Percentiles rank a stretch among this genome's conserved stretches.
Conservation (phyloP, 495 filamentous ascomycete genomes). For the Aspergillus haitiensis region DNA sequence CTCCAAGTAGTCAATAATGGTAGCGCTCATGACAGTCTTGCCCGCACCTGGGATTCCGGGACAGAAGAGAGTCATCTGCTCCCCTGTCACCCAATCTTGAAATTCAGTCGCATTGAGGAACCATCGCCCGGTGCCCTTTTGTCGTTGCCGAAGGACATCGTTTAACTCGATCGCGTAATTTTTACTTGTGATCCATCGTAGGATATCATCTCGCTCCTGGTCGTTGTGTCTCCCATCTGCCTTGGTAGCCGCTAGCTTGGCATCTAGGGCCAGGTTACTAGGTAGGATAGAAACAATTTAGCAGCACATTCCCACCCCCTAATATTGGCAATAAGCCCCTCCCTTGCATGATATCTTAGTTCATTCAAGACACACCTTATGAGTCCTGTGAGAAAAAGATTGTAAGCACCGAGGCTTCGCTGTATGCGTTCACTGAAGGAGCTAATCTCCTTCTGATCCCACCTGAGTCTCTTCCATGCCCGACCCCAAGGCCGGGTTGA, state of each 20-base stretch:
- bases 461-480: neutral
- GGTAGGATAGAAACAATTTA: no score
- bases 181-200: neutral
- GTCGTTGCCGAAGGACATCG: neutral
- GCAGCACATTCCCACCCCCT: no score
- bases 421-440: neutral
- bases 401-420: neutral
- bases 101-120: neutral
- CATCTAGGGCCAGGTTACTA: no score
- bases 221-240: neutral
- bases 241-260: neutral
- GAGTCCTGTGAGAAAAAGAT: neutral
- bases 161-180: neutral
- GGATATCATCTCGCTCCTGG: neutral
- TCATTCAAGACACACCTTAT: neutral
- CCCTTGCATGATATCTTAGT: neutral
- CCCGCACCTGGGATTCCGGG: neutral
- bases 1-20: neutral
- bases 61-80: neutral
- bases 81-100: neutral
- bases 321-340: no score
- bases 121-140: neutral
- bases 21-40: neutral
- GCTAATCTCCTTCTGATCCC: neutral
- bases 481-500: neutral